Evolutionary conservation across 192 early-diverging fungal genomes (phyloP).

Genomic region (Mortierella claussenii): DNA sequence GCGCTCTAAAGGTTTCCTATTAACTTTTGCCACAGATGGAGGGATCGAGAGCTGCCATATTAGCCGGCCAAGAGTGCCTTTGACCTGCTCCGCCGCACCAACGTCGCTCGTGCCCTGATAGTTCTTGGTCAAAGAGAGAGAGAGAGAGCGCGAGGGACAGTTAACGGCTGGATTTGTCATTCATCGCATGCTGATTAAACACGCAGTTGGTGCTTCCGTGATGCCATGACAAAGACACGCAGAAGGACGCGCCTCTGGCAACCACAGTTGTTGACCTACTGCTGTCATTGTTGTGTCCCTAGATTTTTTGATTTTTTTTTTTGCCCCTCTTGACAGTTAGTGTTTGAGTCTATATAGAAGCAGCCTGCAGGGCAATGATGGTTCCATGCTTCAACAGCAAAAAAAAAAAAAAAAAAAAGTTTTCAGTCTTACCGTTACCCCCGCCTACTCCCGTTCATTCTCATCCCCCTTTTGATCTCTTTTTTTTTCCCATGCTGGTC

Average conservation of each 20-base stretch:
- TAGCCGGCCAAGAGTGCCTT: no score
- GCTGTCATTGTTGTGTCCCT: neutral
- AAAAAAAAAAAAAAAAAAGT: neutral
- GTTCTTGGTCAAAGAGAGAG: no score
- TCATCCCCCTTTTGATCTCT: neutral
- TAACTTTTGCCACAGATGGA: no score
- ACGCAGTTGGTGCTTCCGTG: no score
- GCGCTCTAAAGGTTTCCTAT: no score
- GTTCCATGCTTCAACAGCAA: neutral
- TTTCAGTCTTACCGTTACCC: slow-evolving; percentile 2
- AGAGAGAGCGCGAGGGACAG: no score
- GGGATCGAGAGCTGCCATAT: no score
- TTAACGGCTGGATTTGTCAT: no score
- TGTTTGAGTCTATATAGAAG: slow-evolving; percentile 1
- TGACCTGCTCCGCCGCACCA: no score
- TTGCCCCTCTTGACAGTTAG: neutral
- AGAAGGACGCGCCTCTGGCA: neutral
- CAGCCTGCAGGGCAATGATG: no score
- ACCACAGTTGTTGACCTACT: neutral
- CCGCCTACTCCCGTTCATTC: slow-evolving; percentile 8
- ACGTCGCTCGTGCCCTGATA: no score
- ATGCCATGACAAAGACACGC: neutral
- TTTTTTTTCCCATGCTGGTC: neutral
- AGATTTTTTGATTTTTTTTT: neutral
- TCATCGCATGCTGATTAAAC: no score